Evolutionary conservation across 192 early-diverging fungal genomes (phyloP), one percentile per base, ranked within the genome.

Genomic region (Backusella circina): DNA sequence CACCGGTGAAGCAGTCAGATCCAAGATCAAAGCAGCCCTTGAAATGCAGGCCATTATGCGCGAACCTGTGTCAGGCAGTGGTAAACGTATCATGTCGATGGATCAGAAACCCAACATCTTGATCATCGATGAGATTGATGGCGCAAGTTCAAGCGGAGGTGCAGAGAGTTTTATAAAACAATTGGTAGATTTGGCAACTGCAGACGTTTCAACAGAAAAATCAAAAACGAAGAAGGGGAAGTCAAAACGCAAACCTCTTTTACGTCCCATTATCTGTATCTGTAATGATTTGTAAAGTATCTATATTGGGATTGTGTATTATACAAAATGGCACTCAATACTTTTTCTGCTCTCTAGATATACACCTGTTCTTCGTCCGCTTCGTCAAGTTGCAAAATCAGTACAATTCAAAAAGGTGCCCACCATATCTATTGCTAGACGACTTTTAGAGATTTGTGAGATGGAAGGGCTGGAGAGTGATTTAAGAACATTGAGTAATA

Each of bases 111-210:
- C 96, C 28, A 93, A 88, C 76, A 72, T 96, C 21, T 80, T 98
- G 26, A 90, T 99, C 23, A 95, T 99, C 74, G 98, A 99, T 78
- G 98, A 98, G 78, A 95, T 99, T 75, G 98, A 99, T 80, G 98
- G 98, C 33, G 96, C 89, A 1, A 90, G 89, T 35, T 84, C 86
- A 1, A 82, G 86, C 33, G 91, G 89, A n/a, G 90, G 93, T 16
- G 87, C 89, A 38, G 88, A 93, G 86, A 93, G 88, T 72, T 96
- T 99, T 76, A 90, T 98, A 44, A 87, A 94, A 71, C 81, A 95
- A 65, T 83, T 99, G 28, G 84, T 93, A 3, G 88, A 90, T 65
- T 80, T 96, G 65, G 90, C 87, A 5, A 78, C 83, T 0, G 84
- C 80, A 10, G 85, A 70, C 15, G 4, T 6, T 68, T 15, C 33